Conservation (phyloP, 306 rosid species). For the Vicia sativa region DNA sequence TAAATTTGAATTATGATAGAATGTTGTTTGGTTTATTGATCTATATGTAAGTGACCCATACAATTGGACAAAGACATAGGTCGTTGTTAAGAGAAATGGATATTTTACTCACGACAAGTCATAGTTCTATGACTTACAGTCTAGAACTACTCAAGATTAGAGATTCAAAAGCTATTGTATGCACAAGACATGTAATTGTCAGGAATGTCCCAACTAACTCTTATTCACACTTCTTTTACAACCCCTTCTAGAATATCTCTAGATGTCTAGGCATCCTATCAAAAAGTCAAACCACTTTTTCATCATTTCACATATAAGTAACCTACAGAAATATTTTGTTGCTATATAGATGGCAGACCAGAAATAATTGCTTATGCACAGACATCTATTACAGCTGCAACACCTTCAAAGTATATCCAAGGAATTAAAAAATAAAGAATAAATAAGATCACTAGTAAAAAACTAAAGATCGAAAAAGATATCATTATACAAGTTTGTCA, state of each 20-base stretch:
- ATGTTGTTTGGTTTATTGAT: not conserved
- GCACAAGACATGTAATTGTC: too few species aligned
- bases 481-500: not conserved
- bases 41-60: not conserved
- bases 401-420: not conserved
- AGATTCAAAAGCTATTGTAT: not conserved
- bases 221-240: too few species aligned
- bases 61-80: conserved; percentile 1
- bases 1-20: not conserved
- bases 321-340: not conserved
- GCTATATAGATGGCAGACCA: not conserved
- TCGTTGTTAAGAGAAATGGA: conserved; percentile 7
- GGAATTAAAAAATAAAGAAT: conserved; percentile 5
- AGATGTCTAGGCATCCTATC: too few species aligned
- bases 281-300: not conserved
- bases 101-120: conserved; percentile 19
- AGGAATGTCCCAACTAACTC: too few species aligned
- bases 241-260: too few species aligned
- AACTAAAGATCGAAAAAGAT: conserved; percentile 2
- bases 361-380: conserved; percentile 15
- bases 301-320: not conserved
- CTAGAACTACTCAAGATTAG: not conserved
- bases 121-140: not conserved
- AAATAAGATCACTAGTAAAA: not conserved
- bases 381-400: not conserved